Evolutionary conservation across 768 basidiomycete genomes (phyloP), one percentile per base, ranked within the genome.

Genomic region (Lentinus brumalis): DNA sequence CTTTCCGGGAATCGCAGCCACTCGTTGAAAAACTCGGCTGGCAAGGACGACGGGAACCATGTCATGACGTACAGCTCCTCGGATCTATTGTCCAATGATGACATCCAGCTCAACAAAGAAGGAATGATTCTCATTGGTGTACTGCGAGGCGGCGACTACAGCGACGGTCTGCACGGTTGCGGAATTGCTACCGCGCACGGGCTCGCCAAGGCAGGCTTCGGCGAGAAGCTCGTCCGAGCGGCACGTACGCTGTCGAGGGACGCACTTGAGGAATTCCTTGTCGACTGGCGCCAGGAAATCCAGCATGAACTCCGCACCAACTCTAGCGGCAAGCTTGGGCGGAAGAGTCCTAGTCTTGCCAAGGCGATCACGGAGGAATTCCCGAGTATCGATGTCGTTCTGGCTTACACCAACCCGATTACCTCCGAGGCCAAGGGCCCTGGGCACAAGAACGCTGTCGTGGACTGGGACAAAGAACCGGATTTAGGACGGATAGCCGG

Each of bases 121-220:
- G 92, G 93, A 2, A 78, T 92, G 66, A 88, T 95, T 53, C 83
- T 96, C 29, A 88, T 95, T 45, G 94, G 87, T 2, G 79, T 96
- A 1, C 79, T 95, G 67, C 86, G 86, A n/a, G 95, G 95, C 0
- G 95, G 95, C 0, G 95, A 98, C 72, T 98, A 97, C 66, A 83
- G 91, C 54, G 88, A 79, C 14, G 91, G 91, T 16, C 74, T 92
- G 8, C 69, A 77, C 9, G 79, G 87, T 5, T 92, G 87, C 66
- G 93, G 93, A 3, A 76, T 83, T 21, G 81, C 80, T 21, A 92
- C 85, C 50, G 86, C 94, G 0, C 85, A 87, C 50, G 93, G 83
- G 11, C 83, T 98, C 1, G 92, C 93, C 0, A 83, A 84, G 63
- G 89, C 88, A 57, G 93, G 94, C 1, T 87, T 94, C 59, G 90